Base-by-base conservation (phyloP, 2,329 filamentous ascomycete genomes). In the Paraconiothyrium sp. region DNA sequence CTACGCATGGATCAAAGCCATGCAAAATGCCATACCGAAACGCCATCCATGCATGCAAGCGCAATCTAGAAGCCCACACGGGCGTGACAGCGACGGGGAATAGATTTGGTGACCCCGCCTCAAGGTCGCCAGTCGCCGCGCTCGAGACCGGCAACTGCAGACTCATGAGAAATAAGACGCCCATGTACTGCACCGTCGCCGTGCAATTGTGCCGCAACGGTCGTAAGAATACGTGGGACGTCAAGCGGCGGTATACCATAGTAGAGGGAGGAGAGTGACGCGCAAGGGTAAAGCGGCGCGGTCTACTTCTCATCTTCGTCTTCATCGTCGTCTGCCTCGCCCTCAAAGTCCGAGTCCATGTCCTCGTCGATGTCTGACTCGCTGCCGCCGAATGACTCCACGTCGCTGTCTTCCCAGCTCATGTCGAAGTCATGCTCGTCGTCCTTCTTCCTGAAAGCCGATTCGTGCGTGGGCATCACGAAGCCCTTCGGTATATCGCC, bases 401-500 rank as follows among this genome's bases (percentile, higher is more conserved):
- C 75, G 60, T 82, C 80, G 55, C 76, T 78, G 61, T 84, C 82
- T 60, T 81, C 82, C 78, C 79, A 81, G 58, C 71, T 76, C 76
- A 79, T 78, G 32, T 78, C 77, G 54, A 77, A 79, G 69, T 96
- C 92, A 44, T 91, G 88, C 3, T 89, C 86, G 14, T 85, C 76
- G 43, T 89, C 87, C 67, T 90, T 88, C 1, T 89, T 88, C 72
- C 80, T 80, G 69, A 80, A 92, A 79, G 74, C 90, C 79, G 84
- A 84, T 57, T 89, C 81, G 54, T 84, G 86, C 0, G 90, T 93
- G 0, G 95, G 95, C 90, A 98, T 94, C 58, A 87, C 84, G 65
- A 94, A 94, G 0, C 86, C 93, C 0, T 83, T 81, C 0, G 95
- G 94, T 2, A 97, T 93, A 73, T 97, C 92, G 65, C 85, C 82